phyloP scores from a whole-genome alignment of 345 rosid species.

The Acer campestre region DNA sequence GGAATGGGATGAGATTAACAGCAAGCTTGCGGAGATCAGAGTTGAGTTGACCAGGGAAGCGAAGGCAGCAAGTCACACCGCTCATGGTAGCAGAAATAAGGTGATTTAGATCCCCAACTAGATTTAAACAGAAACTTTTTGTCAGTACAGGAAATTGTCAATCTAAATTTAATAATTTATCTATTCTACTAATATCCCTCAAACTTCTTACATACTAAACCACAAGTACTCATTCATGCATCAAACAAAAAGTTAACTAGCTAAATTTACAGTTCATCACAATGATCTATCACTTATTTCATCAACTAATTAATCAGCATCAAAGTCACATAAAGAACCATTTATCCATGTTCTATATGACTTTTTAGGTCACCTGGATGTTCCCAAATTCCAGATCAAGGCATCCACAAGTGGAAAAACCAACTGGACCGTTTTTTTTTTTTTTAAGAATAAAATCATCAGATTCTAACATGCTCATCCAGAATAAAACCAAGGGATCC shows the following conservation, averaged over 20 bases:
- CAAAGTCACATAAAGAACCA: not conserved
- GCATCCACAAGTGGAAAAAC: slow-evolving; percentile 4
- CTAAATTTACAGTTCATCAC: not conserved
- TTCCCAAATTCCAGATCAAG: not conserved
- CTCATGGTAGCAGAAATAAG: slow-evolving; percentile 84
- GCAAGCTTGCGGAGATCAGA: slow-evolving; percentile 78
- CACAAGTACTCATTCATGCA: not conserved
- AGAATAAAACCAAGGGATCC: too few species aligned
- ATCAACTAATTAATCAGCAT: not conserved
- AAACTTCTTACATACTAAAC: not conserved
- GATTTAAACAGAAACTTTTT: not conserved
- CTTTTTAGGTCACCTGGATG: not conserved
- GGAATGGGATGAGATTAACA: slow-evolving; percentile 72
- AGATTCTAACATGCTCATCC: not conserved
- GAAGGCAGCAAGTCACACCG: slow-evolving; percentile 75
- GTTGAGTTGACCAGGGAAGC: slow-evolving; percentile 79
- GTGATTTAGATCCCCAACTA: slow-evolving; percentile 77
- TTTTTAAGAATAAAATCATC: not conserved
- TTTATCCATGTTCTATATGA: not conserved
- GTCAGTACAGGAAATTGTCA: not conserved
- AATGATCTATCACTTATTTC: not conserved
- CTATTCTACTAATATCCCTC: too few species aligned
- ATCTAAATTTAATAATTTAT: too few species aligned
- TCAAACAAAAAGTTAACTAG: not conserved
- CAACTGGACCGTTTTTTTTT: not conserved